Base-by-base conservation (phyloP, 805 yeast genomes). In the Sporopachydermia lactativora region DNA sequence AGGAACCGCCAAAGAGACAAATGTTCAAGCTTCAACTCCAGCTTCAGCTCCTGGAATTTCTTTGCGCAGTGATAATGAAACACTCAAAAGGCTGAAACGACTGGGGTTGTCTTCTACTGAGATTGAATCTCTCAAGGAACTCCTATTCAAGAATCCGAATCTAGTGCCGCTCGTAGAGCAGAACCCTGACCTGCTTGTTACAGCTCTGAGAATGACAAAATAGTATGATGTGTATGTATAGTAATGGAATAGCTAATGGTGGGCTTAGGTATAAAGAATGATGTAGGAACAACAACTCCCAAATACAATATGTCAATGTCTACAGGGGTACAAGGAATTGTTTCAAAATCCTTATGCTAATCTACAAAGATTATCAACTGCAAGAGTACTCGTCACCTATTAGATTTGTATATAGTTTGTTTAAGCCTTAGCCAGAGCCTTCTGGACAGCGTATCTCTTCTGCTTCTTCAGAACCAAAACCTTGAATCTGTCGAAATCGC, bases 401-500 rank as follows among this genome's bases (percentile, higher is more conserved):
- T 42, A 42, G 18, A 41, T 40, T n/a, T n/a, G n/a, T n/a, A n/a
- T n/a, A n/a, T 39, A 43, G 36, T 31, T 40, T 38, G 60, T 58
- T 73, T 79, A 81, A 70, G 94, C 95, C 81, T 88, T 86, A 63
- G 95, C 95, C 62, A 82, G 78, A 69, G 94, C 94, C 77, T 85
- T 88, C 75, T 81, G 84, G 62, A 85, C 89, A 70, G 86, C 83
- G 66, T 68, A 81, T 73, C 86, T 82, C 73, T 84, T 85, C 77
- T 94, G 96, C 80, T 89, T 92, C 82, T 82, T 92, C 68, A 86
- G 78, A 59, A 86, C 94, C 68, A 82, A 65, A 58, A 89, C 98
- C 78, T 89, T 96, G 96, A 92, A 92, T 80, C 99, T 88, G 77
- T 92, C 96, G 61, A 92, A 92, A 72, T 92, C 99, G 57, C 89